Evolutionary conservation across 441 rosid genomes (phyloP).

Genomic region (Capsella rubella): DNA sequence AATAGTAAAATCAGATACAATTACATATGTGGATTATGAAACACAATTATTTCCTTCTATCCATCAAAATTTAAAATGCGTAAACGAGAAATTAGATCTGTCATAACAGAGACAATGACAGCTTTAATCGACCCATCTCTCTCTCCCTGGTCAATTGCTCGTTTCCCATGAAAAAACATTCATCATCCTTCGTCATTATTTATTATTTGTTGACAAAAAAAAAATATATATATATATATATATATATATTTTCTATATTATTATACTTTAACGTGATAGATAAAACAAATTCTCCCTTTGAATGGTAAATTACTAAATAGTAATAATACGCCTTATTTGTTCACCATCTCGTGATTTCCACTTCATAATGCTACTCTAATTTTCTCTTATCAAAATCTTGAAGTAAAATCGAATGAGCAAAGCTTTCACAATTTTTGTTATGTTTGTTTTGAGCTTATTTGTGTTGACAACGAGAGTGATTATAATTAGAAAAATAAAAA

Average conservation of each 20-base stretch:
- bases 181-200: slow-evolving; percentile 8
- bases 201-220: too few species aligned
- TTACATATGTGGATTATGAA: not conserved
- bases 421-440: too few species aligned
- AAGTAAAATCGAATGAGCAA: too few species aligned
- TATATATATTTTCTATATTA: too few species aligned
- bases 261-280: too few species aligned
- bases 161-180: slow-evolving; percentile 15
- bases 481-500: not conserved
- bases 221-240: too few species aligned
- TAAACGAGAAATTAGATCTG: slow-evolving; percentile 1
- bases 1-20: not conserved
- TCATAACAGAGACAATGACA: slow-evolving; percentile 10
- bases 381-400: not conserved
- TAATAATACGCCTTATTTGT: too few species aligned
- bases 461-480: too few species aligned
- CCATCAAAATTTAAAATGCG: not conserved
- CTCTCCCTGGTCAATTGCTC: slow-evolving; percentile 19
- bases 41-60: not conserved
- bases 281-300: too few species aligned
- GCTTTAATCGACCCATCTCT: slow-evolving; percentile 8
- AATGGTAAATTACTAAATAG: not conserved
- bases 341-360: not conserved
- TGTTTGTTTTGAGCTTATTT: too few species aligned
- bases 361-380: not conserved